These are phyloP conservation scores for Phalaenopsis equestris DNA, from an alignment of 106 monocot genomes.

Conservation along the genomic window DNA sequence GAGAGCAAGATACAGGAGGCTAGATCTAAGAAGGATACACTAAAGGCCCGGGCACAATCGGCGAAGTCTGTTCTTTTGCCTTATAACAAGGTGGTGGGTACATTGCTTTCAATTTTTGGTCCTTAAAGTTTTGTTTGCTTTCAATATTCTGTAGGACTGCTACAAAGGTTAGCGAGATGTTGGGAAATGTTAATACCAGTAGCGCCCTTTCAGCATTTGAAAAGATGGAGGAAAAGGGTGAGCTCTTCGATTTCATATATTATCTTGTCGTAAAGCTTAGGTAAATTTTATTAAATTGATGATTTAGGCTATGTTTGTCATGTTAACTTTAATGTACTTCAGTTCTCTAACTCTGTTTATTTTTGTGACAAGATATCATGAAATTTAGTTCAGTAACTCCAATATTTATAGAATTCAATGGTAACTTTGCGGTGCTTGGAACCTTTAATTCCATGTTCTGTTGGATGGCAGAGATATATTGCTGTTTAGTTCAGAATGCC, in stretches of 20 bases:
- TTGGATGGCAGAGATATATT: too few relatives aligned
- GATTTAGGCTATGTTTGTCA: background rate
- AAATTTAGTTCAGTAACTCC: background rate
- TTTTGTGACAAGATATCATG: background rate
- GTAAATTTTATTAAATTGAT: background rate
- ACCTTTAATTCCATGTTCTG: too few relatives aligned
- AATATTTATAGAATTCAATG: background rate
- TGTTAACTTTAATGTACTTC: background rate
- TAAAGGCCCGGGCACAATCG: constrained; percentile 95
- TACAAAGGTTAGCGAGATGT: constrained; percentile 95
- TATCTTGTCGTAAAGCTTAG: background rate
- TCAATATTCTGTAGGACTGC: constrained; percentile 63
- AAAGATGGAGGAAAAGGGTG: constrained; percentile 99
- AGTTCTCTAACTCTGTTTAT: background rate
- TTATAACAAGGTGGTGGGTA: constrained; percentile 2
- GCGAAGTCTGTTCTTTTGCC: constrained; percentile 60
- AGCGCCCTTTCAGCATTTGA: constrained; percentile 98
- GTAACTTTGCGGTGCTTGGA: too few relatives aligned
- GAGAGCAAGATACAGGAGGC: constrained; percentile 99
- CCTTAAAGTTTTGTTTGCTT: background rate
- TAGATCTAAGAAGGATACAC: constrained; percentile 96
- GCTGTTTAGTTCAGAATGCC: background rate
- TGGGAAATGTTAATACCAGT: constrained; percentile 98
- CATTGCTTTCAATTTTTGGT: background rate
- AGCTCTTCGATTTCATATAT: constrained; percentile 1